Evolutionary conservation across 1,139 yeast species (phyloP).

Genomic region (Yarrowia galli): DNA sequence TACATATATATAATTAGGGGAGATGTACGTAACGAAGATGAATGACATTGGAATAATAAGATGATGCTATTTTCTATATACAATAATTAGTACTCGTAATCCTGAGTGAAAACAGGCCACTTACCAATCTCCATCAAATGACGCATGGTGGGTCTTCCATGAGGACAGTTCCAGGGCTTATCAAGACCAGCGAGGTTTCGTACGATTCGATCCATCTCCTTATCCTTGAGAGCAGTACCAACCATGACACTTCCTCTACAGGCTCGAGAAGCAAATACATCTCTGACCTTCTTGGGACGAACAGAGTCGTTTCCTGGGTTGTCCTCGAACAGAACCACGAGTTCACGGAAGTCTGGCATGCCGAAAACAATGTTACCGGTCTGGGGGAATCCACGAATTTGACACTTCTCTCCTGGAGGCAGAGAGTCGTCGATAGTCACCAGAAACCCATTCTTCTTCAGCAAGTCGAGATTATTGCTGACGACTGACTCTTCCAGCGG

Average conservation of each 20-base stretch:
- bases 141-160: slow-evolving; percentile 96
- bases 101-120: slow-evolving; percentile 17
- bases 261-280: slow-evolving; percentile 93
- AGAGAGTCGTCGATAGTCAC: slow-evolving; percentile 59
- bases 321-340: slow-evolving; percentile 64
- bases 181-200: slow-evolving; percentile 71
- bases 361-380: slow-evolving; percentile 75
- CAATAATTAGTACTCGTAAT: slow-evolving; percentile 6
- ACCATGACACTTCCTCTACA: slow-evolving; percentile 94
- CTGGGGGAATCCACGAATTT: slow-evolving; percentile 69
- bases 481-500: slow-evolving; percentile 80
- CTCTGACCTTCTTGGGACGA: slow-evolving; percentile 77
- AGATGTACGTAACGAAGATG: no score
- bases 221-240: slow-evolving; percentile 68
- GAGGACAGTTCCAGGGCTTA: slow-evolving; percentile 99
- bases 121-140: slow-evolving; percentile 67
- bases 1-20: background rate
- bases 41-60: no score
- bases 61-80: background rate
- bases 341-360: slow-evolving; percentile 71
- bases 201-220: slow-evolving; percentile 73
- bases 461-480: slow-evolving; percentile 62
- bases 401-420: slow-evolving; percentile 65
- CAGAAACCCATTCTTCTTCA: slow-evolving; percentile 79
- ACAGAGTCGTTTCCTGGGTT: slow-evolving; percentile 53